phyloP scores from a whole-genome alignment of 2,329 filamentous ascomycete species.

The Scedosporium dehoogii region DNA sequence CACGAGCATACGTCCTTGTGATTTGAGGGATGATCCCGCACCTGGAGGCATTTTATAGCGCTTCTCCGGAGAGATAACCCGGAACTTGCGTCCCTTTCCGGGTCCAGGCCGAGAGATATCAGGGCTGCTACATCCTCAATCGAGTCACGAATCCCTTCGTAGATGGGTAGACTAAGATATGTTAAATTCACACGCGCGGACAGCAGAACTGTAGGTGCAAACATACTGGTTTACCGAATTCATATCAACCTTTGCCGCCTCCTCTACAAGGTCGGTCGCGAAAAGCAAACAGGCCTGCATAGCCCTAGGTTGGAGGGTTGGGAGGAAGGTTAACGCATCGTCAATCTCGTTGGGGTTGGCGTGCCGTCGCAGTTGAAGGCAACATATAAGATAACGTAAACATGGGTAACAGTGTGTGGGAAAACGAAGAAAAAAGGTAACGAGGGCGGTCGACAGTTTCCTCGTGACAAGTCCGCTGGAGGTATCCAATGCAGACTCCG shows the following conservation, averaged over 20 bases:
- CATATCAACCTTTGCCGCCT: conserved; percentile 57
- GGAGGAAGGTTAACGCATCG: neutral
- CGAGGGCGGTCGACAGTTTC: conserved; percentile 69
- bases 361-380: conserved; percentile 24
- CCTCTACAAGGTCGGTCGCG: conserved; percentile 43
- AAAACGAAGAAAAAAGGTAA: conserved; percentile 66
- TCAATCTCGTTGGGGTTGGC: neutral
- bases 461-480: conserved; percentile 53
- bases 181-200: conserved; percentile 13
- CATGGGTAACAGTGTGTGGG: conserved; percentile 57
- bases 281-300: conserved; percentile 16
- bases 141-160: conserved; percentile 29
- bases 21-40: conserved; percentile 18
- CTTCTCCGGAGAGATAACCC: conserved; percentile 35
- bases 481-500: conserved; percentile 39
- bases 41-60: conserved; percentile 52
- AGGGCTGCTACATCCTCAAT: conserved; percentile 28
- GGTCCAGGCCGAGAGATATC: conserved; percentile 27
- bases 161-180: conserved; percentile 24
- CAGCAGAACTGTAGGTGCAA: conserved; percentile 13
- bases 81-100: conserved; percentile 12
- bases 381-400: conserved; percentile 46
- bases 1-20: neutral
- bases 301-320: conserved; percentile 16
- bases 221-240: conserved; percentile 47